Evolutionary conservation across 768 basidiomycete species (phyloP), one percentile per base, ranked within the genome.

Genomic region (Agaricus blazei): DNA sequence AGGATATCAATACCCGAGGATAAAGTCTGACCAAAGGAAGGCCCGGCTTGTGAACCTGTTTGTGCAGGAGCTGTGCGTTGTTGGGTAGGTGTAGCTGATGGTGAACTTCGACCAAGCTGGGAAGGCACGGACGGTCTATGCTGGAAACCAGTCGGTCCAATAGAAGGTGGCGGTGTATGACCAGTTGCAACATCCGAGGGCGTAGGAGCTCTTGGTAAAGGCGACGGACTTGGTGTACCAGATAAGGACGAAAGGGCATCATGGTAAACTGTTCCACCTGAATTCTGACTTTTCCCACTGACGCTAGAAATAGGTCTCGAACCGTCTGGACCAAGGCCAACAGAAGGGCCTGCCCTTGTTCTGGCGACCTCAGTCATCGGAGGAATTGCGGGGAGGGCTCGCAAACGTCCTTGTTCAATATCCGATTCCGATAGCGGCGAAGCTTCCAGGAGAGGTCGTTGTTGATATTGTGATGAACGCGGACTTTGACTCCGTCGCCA

Each of bases 261-360:
- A 58, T 83, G 82, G 60, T 83, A 88, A 2, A 84, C 61, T 0
- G 84, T 86, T 29, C 70, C 75, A 3, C 79, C 84, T 1, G 80
- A 81, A 12, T 71, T 57, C 4, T 70, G 76, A 51, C 85, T 87
- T 56, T 68, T 72, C 19, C 70, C 74, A 52, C 86, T 88, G 38
- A 80, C 69, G 46, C 72, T 72, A 0, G 88, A 88, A 29, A 78
- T 65, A 0, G 87, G 87, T 3, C 87, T 77, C 3, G 67, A 65
- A 6, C 74, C 76, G 28, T 75, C 74, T 7, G 67, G 58, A 24
- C 63, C 67, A 9, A 74, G 59, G 24, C 76, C 78, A 29, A 76
- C 58, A n/a, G 19, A 49, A 2, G 29, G 58, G 19, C 64, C 58
- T 15, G 59, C 41, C 26, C 61, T 51, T 9, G 58, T 45, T 0